These are phyloP conservation scores for Starmerella apicola DNA, from an alignment of 805 yeast species.

Conservation along the genomic window DNA sequence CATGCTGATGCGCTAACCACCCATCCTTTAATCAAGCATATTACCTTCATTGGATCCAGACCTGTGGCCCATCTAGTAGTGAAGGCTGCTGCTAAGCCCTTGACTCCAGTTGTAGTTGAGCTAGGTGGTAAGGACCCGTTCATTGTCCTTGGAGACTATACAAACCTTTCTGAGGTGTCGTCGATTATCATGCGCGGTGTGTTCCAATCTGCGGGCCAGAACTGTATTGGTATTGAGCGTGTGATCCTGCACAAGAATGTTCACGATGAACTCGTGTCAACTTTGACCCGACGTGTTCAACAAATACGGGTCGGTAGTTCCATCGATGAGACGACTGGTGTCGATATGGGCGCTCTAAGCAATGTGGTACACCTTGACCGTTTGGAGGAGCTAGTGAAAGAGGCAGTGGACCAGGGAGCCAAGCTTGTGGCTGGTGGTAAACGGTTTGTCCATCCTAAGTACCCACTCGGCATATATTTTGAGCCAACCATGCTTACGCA, in stretches of 20 bases:
- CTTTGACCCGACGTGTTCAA: slow-evolving; percentile 46
- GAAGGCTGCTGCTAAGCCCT: slow-evolving; percentile 65
- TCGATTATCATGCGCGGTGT: slow-evolving; percentile 88
- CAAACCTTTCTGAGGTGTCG: slow-evolving; percentile 34
- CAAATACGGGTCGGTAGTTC: slow-evolving; percentile 73
- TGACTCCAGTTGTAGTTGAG: slow-evolving; percentile 92
- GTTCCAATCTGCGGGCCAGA: slow-evolving; percentile 95
- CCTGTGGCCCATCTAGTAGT: slow-evolving; percentile 86
- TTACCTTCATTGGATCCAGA: slow-evolving; percentile 92
- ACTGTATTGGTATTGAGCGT: slow-evolving; percentile 94
- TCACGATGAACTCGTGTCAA: slow-evolving; percentile 49
- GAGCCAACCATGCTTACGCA: slow-evolving; percentile 79
- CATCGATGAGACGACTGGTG: slow-evolving; percentile 77
- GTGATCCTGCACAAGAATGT: slow-evolving; percentile 56
- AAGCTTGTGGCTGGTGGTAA: slow-evolving; percentile 68
- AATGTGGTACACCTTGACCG: slow-evolving; percentile 60
- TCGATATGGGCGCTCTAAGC: slow-evolving; percentile 95
- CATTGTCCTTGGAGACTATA: slow-evolving; percentile 53
- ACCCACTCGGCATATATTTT: slow-evolving; percentile 91
- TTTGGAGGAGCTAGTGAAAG: slow-evolving; percentile 53
- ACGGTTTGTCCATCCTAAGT: slow-evolving; percentile 72
- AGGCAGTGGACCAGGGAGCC: slow-evolving; percentile 77
- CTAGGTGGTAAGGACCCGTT: slow-evolving; percentile 95
- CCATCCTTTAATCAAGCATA: slow-evolving; percentile 70
- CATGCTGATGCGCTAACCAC: slow-evolving; percentile 77